Evolutionary conservation across 345 rosid species (phyloP).

Genomic region (Atalantia buxifolia): DNA sequence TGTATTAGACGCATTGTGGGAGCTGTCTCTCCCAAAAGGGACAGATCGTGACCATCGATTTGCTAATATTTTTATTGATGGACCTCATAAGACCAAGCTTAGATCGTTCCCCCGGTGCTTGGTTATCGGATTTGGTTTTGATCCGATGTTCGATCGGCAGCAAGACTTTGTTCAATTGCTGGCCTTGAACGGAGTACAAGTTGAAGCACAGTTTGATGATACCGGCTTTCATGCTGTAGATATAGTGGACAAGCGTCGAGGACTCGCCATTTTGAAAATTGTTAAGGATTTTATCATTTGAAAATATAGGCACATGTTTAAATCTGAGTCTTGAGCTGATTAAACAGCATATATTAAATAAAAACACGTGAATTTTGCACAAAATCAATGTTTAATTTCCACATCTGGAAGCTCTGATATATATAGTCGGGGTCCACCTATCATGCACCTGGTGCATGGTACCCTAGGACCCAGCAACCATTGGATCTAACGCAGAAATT

Average conservation of each 20-base stretch:
- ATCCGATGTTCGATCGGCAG: conserved; percentile 24
- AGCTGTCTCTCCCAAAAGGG: conserved; percentile 33
- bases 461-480: too few species aligned
- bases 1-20: conserved; percentile 31
- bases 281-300: conserved; percentile 17
- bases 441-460: too few species aligned
- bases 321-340: too few species aligned
- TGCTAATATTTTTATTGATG: conserved; percentile 27
- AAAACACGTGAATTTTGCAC: too few species aligned
- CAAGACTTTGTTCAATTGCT: conserved; percentile 23
- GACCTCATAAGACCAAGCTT: conserved; percentile 10
- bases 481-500: too few species aligned
- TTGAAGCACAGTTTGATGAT: conserved; percentile 22
- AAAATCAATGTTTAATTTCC: too few species aligned
- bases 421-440: too few species aligned
- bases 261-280: conserved; percentile 3
- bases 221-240: conserved; percentile 23
- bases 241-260: conserved; percentile 13
- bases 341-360: too few species aligned
- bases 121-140: conserved; percentile 19
- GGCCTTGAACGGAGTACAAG: conserved; percentile 20
- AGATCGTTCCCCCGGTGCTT: conserved; percentile 15
- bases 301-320: neutral
- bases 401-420: too few species aligned
- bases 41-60: conserved; percentile 38